Evolutionary conservation across 2,329 filamentous ascomycete species (phyloP), one percentile per base, ranked within the genome.

Genomic region (Chaetomium sp.): DNA sequence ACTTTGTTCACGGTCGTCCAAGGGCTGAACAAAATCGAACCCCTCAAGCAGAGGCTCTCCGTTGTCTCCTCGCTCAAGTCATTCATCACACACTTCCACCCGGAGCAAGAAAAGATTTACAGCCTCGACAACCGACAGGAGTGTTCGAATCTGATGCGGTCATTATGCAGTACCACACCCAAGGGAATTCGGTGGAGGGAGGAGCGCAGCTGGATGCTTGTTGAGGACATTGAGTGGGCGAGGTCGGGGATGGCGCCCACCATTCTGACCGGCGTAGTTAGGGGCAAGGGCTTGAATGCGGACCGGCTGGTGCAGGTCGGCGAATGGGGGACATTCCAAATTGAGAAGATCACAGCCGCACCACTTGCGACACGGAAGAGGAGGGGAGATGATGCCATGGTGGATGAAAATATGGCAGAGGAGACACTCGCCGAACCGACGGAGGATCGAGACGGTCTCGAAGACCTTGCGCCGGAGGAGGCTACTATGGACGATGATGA

Each of bases 111-210:
- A 72, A 97, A 95, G 78, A 84, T 99, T 19, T 92, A 94, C 77
- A 95, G 88, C 70, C 82, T 97, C 62, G 93, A 97, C 74, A 94
- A 86, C 67, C 85, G 91, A 74, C 93, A 97, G 74, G 95, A 99
- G 75, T 94, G 91, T 75, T 87, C 92, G 59, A 98, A 97, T 75
- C 81, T 96, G 45, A 90, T 98, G 77, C 87, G 96, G 60, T 94
- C 93, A 31, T 80, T 99, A 19, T 99, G 95, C 82, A 97, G 89
- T 69, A 92, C 90, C 42, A 93, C 90, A 51, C 94, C 95, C 12
- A 98, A 96, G 79, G 95, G 95, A 0, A 86, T 99, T n/a, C 83
- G 89, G 68, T 99, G 95, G 95, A 87, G 95, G 71, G 95, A 99
- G 60, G 92, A 97, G 69, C 86, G 95, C 70, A 96, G 93, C 72